Percentiles rank a stretch among this genome's conserved stretches.
Conservation (phyloP, 2,329 filamentous ascomycete species). For the Endothia cerciana region DNA sequence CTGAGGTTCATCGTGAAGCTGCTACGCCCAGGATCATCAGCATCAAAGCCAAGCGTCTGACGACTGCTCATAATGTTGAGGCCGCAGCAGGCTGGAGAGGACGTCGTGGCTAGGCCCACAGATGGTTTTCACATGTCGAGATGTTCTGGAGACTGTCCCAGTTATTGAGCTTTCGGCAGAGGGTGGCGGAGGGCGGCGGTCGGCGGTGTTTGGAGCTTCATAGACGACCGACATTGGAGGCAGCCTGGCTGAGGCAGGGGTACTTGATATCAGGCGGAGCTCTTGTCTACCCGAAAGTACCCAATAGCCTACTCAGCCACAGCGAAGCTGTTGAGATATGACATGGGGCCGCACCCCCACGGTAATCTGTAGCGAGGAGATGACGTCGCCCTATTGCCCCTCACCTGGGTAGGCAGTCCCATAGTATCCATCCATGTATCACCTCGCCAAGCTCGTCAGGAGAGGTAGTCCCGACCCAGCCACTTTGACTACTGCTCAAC, state of each 20-base stretch:
- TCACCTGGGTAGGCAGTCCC: slow-evolving; percentile 9
- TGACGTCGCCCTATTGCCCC: slow-evolving; percentile 29
- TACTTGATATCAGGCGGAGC: not conserved
- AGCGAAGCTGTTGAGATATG: not conserved
- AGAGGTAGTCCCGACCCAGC: slow-evolving; percentile 4
- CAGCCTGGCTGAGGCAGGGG: not conserved
- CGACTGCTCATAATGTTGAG: not conserved
- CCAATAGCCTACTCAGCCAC: not conserved
- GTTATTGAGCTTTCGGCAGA: too few species aligned
- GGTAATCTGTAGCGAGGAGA: slow-evolving; percentile 26
- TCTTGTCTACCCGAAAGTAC: not conserved
- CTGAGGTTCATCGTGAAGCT: not conserved
- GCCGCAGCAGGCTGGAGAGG: not conserved
- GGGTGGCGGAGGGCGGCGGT: slow-evolving; percentile 5
- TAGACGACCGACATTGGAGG: not conserved
- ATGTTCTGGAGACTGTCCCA: too few species aligned
- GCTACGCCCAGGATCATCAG: not conserved
- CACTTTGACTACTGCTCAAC: not conserved
- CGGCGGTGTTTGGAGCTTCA: not conserved
- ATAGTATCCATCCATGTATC: too few species aligned
- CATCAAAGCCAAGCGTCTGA: not conserved
- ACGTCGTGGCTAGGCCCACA: not conserved
- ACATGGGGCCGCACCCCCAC: slow-evolving; percentile 16
- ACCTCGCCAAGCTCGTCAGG: slow-evolving; percentile 6
- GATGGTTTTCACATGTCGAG: slow-evolving; percentile 1